These are phyloP conservation scores for Suhomyces kunorum DNA, from an alignment of 1,139 yeast genomes.

Conservation along the genomic window DNA sequence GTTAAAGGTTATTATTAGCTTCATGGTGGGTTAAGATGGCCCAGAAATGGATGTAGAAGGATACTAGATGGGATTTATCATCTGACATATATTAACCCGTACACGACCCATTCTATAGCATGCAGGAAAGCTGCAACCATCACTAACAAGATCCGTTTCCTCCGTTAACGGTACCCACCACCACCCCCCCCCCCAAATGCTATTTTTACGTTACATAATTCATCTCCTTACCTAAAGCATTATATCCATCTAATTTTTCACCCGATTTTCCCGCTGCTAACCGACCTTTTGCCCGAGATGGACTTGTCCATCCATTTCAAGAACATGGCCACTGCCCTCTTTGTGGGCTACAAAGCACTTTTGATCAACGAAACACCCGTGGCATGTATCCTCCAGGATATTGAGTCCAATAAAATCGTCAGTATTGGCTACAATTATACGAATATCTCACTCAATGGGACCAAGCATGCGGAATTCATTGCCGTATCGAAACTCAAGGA, in stretches of 20 bases:
- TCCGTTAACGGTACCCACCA: too few species aligned
- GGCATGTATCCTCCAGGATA: slow-evolving; percentile 65
- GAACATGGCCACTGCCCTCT: slow-evolving; percentile 41
- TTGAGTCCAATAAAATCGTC: slow-evolving; percentile 48
- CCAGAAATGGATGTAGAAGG: too few species aligned
- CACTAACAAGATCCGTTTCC: too few species aligned
- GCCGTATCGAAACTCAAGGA: slow-evolving; percentile 38
- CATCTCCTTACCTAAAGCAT: too few species aligned
- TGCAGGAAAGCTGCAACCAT: too few species aligned
- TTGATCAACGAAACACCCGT: slow-evolving; percentile 69
- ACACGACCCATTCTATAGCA: background rate
- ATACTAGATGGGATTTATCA: too few species aligned
- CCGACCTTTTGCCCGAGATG: background rate
- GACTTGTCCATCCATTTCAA: slow-evolving; percentile 34
- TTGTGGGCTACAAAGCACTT: slow-evolving; percentile 45
- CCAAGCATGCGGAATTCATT: slow-evolving; percentile 88
- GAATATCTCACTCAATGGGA: slow-evolving; percentile 80
- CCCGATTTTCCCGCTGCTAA: background rate
- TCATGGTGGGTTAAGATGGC: too few species aligned
- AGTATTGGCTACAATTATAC: slow-evolving; percentile 87
- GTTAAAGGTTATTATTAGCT: too few species aligned
- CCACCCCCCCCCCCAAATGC: too few species aligned
- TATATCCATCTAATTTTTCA: too few species aligned
- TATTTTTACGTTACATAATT: too few species aligned
- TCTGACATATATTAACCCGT: background rate